phyloP scores from a whole-genome alignment of 192 early-diverging fungal genomes.

The Geranomyces variabilis region DNA sequence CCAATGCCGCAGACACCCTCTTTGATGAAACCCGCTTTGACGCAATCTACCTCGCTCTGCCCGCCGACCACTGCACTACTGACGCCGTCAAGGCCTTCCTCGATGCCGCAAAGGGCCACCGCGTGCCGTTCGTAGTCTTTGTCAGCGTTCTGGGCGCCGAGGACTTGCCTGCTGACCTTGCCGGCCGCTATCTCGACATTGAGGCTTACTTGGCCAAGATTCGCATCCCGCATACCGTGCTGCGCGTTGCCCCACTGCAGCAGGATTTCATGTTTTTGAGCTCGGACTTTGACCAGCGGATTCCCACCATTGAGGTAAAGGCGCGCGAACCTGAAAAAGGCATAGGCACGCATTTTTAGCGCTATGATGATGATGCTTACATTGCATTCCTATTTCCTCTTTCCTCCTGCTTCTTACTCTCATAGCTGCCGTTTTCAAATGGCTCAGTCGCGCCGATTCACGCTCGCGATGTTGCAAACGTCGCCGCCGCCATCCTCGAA shows the following conservation, averaged over 20 bases:
- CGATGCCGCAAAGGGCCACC: conserved; percentile 3
- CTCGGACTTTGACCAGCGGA: conserved; percentile 12
- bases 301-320: conserved; percentile 22
- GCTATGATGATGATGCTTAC: too few relatives aligned
- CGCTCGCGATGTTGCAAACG: conserved; percentile 30
- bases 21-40: conserved; percentile 3
- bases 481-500: conserved; percentile 18
- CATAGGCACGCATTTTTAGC: too few relatives aligned
- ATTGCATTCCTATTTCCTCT: too few relatives aligned
- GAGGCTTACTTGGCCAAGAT: conserved; percentile 22
- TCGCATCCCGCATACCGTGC: conserved; percentile 33
- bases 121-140: conserved; percentile 26
- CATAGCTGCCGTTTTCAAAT: conserved; percentile 30
- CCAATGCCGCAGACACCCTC: background rate
- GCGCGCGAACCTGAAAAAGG: too few relatives aligned
- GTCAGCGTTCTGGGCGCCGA: conserved; percentile 32
- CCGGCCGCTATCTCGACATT: conserved; percentile 23
- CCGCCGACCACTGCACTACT: background rate
- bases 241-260: conserved; percentile 32
- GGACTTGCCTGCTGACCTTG: conserved; percentile 13
- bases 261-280: conserved; percentile 26
- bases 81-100: conserved; percentile 7
- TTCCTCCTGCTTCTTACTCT: too few relatives aligned
- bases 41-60: conserved; percentile 12
- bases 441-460: conserved; percentile 36